These are phyloP conservation scores for Pleurotus djamor DNA, from an alignment of 768 basidiomycete species.

Conservation along the genomic window DNA sequence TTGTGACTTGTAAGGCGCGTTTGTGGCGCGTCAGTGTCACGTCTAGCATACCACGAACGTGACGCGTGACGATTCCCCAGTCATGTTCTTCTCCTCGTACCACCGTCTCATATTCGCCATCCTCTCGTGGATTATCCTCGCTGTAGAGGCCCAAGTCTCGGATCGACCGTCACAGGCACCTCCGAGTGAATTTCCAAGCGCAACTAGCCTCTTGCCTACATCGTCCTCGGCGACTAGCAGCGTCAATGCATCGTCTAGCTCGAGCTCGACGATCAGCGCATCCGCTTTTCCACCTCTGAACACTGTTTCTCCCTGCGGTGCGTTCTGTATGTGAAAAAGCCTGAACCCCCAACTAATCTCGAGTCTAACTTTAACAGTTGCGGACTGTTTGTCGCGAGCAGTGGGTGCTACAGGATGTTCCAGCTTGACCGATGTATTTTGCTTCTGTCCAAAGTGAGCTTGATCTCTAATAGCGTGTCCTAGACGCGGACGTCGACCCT, in stretches of 20 bases:
- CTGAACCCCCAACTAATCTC: not conserved
- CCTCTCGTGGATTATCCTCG: not conserved
- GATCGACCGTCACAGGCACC: slow-evolving; percentile 5
- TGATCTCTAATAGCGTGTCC: not conserved
- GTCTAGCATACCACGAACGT: too few relatives aligned
- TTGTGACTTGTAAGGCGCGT: too few relatives aligned
- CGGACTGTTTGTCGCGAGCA: slow-evolving; percentile 38
- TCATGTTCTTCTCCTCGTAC: not conserved
- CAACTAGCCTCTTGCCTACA: slow-evolving; percentile 6
- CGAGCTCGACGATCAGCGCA: slow-evolving; percentile 21
- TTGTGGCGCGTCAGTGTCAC: too few relatives aligned
- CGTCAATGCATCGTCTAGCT: slow-evolving; percentile 11
- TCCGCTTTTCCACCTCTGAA: slow-evolving; percentile 36
- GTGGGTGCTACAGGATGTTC: slow-evolving; percentile 37
- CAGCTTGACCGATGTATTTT: slow-evolving; percentile 44
- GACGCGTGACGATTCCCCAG: not conserved
- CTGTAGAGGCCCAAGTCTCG: not conserved
- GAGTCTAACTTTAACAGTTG: slow-evolving; percentile 27
- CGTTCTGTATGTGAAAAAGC: not conserved
- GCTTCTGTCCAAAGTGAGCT: slow-evolving; percentile 42
- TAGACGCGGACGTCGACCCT: too few relatives aligned
- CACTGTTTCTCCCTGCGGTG: slow-evolving; percentile 36
- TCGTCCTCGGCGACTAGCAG: slow-evolving; percentile 6
- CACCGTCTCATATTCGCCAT: not conserved
- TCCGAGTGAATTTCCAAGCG: slow-evolving; percentile 2